These are phyloP conservation scores for Fusarium buxicola DNA, from an alignment of 2,329 filamentous ascomycete genomes.

Conservation along the genomic window DNA sequence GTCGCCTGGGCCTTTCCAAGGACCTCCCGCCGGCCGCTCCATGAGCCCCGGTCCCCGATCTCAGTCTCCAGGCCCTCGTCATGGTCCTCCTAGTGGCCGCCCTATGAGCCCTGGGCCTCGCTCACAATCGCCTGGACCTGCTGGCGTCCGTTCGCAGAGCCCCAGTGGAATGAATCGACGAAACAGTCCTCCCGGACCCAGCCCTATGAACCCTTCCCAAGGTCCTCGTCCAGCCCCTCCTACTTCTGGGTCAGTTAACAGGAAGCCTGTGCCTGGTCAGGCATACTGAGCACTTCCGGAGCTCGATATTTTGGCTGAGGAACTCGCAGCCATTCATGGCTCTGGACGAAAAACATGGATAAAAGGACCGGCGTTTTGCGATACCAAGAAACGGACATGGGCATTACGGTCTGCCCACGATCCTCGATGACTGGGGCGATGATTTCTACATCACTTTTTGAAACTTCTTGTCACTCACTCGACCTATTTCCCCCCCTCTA, in stretches of 20 bases:
- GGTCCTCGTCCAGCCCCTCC: conserved; percentile 49
- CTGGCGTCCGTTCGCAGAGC: conserved; percentile 48
- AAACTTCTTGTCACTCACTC: conserved; percentile 44
- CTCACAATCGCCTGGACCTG: conserved; percentile 61
- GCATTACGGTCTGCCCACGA: conserved; percentile 42
- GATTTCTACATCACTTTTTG: conserved; percentile 36
- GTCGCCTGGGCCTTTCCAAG: conserved; percentile 38
- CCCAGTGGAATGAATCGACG: conserved; percentile 56
- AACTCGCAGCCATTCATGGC: conserved; percentile 25
- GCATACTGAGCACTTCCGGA: conserved; percentile 53
- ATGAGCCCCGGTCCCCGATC: conserved; percentile 54
- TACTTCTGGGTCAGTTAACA: conserved; percentile 58
- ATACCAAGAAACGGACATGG: conserved; percentile 39
- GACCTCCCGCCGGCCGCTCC: conserved; percentile 49
- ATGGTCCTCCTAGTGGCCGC: conserved; percentile 46
- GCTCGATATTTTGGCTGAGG: conserved; percentile 26
- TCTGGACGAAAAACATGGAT: conserved; percentile 40
- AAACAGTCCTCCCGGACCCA: conserved; percentile 58
- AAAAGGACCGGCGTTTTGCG: conserved; percentile 49
- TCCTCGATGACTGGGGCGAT: conserved; percentile 41
- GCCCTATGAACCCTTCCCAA: conserved; percentile 59
- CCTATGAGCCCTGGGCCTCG: conserved; percentile 56
- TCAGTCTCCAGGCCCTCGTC: conserved; percentile 40
- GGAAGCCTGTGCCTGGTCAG: conserved; percentile 69
- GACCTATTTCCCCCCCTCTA: conserved; percentile 29